Evolutionary conservation across 2,329 filamentous ascomycete species (phyloP), one percentile per base, ranked within the genome.

Genomic region (Fusarium acutatum): DNA sequence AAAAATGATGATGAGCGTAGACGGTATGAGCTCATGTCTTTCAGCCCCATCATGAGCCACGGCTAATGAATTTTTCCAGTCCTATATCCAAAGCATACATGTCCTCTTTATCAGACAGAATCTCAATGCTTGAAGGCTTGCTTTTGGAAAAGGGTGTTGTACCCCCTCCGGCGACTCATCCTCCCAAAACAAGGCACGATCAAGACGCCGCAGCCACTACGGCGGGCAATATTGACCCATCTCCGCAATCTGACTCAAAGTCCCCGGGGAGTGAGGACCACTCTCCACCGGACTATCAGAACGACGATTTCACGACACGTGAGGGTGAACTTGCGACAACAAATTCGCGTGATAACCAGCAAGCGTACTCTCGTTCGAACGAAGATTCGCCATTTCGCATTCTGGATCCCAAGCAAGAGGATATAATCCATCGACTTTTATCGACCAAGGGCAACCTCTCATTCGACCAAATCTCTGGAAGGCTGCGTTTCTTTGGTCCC

Each of bases 1-100:
- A 88, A 87, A 74, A 88, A 89, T 71, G 88, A 89, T 67, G 88
- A 89, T 77, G 87, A 89, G 76, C 81, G 88, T 46, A 80, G 87
- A 78, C 82, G 87, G 87, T 88, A 76, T 44, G 83, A 12, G 38
- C 47, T 34, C 49, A 35, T 30, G 22, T 40, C 15, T 20, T 30
- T 28, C 24, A 11, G 35, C 15, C 34, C 50, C 14, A n/a, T 30
- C 13, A 18, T 20, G 18, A 28, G 24, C 24, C 28, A 34, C 20
- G 30, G 30, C 60, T 61, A 30, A 72, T 74, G 6, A 65, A 28
- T 13, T 22, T 15, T 18, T 28, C 38, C 43, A 89, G 87, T 41
- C 88, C 88, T 13, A 88, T 89, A 38, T 89, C 87, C 26, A 86
- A 88, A 77, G 88, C 88, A 60, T 89, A 89, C 78, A 88, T 88